Base-by-base conservation (phyloP, 2,329 filamentous ascomycete species). In the Ophiobolus disseminans region DNA sequence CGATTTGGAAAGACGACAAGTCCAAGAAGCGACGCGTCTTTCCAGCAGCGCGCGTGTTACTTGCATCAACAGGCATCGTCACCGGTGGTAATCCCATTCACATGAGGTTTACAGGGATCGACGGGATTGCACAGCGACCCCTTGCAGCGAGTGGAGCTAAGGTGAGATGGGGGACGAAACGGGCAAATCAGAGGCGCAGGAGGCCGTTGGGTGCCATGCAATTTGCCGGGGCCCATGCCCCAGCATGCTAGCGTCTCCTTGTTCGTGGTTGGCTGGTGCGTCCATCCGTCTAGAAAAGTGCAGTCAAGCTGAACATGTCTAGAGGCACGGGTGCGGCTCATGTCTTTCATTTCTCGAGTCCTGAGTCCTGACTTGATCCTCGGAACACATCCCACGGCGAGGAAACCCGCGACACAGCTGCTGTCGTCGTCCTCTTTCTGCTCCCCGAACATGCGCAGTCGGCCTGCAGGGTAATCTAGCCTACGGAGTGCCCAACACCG, bases 391-490 rank as follows among this genome's bases (percentile, higher is more conserved):
- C 22, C 6, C 26, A n/a, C 43, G 20, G 17, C 35, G 25, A 13
- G 23, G 14, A 21, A 20, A 8, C 20, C 17, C 21, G n/a, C 31
- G 20, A 34, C 8, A 11, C 11, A 26, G 26, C 4, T 20, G 35
- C 11, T 21, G 37, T 32, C 25, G 21, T 23, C 20, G n/a, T 5
- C 23, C 13, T 30, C 7, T 26, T 31, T 14, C 21, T 22, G 10
- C 37, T 31, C 17, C 37, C 45, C 44, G 56, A 54, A 57, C 49
- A 65, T 65, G 62, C 48, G 57, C 52, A 31, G 43, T 55, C 47
- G 49, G 45, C 54, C 48, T 48, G 48, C 56, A 49, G 51, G 58
- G 57, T 50, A 55, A 55, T 41, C 53, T 63, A 66, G 53, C 55
- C 45, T 47, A 49, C 54, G 45, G 53, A 51, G 40, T 45, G 49